A percentile compares a stretch with the other conserved stretches of the same genome.
Evolutionary conservation across 345 rosid genomes (phyloP).

Genomic region (Mangifera indica): DNA sequence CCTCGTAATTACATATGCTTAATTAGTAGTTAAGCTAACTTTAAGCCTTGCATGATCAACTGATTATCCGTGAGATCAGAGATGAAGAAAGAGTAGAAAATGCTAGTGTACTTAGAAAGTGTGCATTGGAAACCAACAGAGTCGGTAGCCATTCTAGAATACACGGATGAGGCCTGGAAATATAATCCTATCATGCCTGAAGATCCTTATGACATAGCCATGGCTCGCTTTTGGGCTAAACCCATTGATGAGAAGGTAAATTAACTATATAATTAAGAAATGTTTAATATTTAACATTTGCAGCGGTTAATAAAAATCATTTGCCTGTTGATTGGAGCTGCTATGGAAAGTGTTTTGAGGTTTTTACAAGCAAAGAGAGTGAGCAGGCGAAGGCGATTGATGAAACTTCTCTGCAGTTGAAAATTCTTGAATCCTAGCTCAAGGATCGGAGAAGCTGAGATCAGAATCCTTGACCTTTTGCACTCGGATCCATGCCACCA

Average conservation of each 20-base stretch:
- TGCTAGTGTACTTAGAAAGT: no score
- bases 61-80: no score
- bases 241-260: conserved; percentile 34
- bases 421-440: no score
- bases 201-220: conserved; percentile 39
- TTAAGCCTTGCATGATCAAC: no score
- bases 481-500: conserved; percentile 18
- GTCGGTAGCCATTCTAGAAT: conserved; percentile 35
- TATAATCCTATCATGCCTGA: conserved; percentile 34
- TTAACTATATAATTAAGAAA: not conserved
- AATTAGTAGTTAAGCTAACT: no score
- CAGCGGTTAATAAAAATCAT: not conserved
- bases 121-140: no score
- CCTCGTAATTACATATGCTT: no score
- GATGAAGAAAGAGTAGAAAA: no score
- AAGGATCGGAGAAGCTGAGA: not conserved
- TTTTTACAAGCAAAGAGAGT: conserved; percentile 12
- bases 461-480: not conserved
- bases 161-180: conserved; percentile 45
- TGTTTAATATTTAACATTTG: not conserved
- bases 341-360: not conserved
- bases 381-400: conserved; percentile 16
- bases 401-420: no score
- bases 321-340: conserved; percentile 9
- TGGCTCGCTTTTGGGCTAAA: conserved; percentile 40